These are phyloP conservation scores for Passiflora organensis DNA, from an alignment of 345 rosid genomes.

Conservation along the genomic window DNA sequence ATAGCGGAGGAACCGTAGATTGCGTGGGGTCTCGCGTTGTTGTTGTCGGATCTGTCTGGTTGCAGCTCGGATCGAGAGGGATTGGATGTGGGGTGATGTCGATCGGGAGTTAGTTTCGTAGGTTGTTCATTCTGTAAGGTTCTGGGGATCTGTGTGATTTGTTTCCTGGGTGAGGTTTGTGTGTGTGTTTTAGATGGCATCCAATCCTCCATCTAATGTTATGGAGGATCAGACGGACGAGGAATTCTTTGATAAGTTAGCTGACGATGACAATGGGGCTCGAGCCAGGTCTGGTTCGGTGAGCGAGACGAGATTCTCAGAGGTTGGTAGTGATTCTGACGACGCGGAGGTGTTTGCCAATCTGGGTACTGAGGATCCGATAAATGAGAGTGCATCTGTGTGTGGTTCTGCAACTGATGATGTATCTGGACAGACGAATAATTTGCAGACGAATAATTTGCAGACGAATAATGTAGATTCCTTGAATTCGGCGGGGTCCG, in stretches of 20 bases:
- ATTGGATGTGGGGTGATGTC: constrained; percentile 7
- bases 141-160: constrained; percentile 14
- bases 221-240: constrained; percentile 98
- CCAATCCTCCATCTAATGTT: constrained; percentile 57
- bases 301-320: constrained; percentile 7
- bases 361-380: constrained; percentile 41
- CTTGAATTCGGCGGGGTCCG: constrained; percentile 13
- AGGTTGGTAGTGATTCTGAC: constrained; percentile 46
- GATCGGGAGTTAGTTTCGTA: too few species aligned
- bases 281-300: constrained; percentile 14
- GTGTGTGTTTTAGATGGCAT: constrained; percentile 57
- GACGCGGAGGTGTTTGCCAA: constrained; percentile 55
- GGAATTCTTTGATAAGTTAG: constrained; percentile 94
- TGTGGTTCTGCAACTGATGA: constrained; percentile 14
- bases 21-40: constrained; percentile 35
- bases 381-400: constrained; percentile 19
- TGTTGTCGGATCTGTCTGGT: constrained; percentile 17
- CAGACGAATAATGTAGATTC: constrained; percentile 20
- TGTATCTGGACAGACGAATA: constrained; percentile 1
- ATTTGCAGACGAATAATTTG: constrained; percentile 19
- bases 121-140: constrained; percentile 14
- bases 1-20: not conserved
- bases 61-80: constrained; percentile 31
- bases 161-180: constrained; percentile 7
- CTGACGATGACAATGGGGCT: constrained; percentile 50